phyloP scores from a whole-genome alignment of 495 filamentous ascomycete species.

The Halenospora varia region DNA sequence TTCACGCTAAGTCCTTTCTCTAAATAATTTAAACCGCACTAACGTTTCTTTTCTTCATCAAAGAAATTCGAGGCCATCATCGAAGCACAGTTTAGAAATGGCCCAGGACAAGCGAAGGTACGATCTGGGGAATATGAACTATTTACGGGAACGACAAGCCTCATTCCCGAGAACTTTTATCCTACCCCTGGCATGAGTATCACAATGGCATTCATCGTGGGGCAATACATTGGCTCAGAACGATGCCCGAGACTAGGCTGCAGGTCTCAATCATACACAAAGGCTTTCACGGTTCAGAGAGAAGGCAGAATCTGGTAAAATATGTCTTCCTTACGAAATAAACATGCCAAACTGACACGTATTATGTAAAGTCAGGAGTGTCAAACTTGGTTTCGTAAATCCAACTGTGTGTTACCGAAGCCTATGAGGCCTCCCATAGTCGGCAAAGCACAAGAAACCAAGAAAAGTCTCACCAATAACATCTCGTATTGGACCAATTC shows the following conservation, averaged over 20 bases:
- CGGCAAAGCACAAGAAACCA: not conserved
- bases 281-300: not conserved
- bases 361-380: not conserved
- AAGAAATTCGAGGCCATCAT: constrained; percentile 2
- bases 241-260: not conserved
- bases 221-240: not conserved
- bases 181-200: not conserved
- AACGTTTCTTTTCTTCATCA: not conserved
- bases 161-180: not conserved
- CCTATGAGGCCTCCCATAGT: not conserved
- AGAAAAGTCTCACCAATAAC: not conserved
- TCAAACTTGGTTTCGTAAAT: not conserved
- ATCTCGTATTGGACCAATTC: not conserved
- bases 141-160: not conserved
- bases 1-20: not conserved
- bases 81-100: not conserved
- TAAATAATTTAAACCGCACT: not conserved
- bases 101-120: not conserved
- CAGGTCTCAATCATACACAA: not conserved
- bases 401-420: not conserved
- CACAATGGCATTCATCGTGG: not conserved
- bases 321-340: not conserved
- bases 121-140: constrained; percentile 3
- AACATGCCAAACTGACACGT: not conserved
- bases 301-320: not conserved